Evolutionary conservation across 352 stramenopile genomes (phyloP).

Genomic region (Pythium monospermum): DNA sequence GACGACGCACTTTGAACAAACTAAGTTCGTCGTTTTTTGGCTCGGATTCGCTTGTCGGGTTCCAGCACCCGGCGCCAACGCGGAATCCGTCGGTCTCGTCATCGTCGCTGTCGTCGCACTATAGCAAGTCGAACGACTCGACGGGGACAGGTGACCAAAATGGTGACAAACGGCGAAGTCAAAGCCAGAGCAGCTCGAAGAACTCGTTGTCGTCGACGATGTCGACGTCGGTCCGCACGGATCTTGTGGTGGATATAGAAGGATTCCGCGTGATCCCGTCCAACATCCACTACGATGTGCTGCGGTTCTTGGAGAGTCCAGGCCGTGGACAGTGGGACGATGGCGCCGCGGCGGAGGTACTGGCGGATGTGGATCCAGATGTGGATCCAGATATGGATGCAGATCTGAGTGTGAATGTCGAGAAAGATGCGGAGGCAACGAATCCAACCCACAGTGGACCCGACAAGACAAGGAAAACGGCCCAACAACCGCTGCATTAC

Average conservation of each 20-base stretch:
- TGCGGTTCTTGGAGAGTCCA: constrained; percentile 58
- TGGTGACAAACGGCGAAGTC: background rate
- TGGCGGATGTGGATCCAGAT: background rate
- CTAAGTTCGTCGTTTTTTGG: constrained; percentile 25
- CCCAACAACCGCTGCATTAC: constrained; percentile 26
- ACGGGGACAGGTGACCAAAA: constrained; percentile 7
- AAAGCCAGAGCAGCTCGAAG: background rate
- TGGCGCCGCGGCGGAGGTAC: background rate
- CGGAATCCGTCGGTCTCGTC: too few species aligned
- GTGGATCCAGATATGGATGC: constrained; percentile 3
- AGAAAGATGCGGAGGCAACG: too few species aligned
- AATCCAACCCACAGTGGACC: too few species aligned
- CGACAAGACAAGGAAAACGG: too few species aligned
- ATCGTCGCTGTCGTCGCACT: constrained; percentile 12
- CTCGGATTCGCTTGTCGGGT: constrained; percentile 14
- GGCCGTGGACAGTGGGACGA: constrained; percentile 11
- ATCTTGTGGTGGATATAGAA: constrained; percentile 64
- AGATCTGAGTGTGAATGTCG: background rate
- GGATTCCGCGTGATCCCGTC: constrained; percentile 78
- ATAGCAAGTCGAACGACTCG: constrained; percentile 9
- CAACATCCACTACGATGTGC: constrained; percentile 76
- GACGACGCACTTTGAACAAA: constrained; percentile 9
- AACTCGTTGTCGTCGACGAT: too few species aligned
- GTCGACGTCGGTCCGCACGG: constrained; percentile 37
- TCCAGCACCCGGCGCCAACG: constrained; percentile 13